phyloP scores from a whole-genome alignment of 306 rosid species.

The Cicer chorassanicum region DNA sequence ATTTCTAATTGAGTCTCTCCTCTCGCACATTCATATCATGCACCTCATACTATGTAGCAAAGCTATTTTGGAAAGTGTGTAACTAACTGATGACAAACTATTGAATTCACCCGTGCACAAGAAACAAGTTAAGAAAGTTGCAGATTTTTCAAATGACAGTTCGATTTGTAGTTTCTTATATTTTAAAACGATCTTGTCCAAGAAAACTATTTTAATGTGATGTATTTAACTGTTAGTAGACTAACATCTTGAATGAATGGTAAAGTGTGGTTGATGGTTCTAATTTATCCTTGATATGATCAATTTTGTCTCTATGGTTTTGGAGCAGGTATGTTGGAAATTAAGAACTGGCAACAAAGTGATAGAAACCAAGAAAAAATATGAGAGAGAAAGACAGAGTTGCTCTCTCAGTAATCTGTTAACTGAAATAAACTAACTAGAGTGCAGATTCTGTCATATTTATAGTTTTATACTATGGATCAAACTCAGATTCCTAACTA shows the following conservation, averaged over 20 bases:
- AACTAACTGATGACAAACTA: conserved; percentile 1
- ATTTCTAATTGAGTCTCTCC: conserved; percentile 4
- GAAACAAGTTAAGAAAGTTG: conserved; percentile 30
- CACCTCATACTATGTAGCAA: background rate
- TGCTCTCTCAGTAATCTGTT: conserved; percentile 1
- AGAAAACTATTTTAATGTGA: conserved; percentile 12
- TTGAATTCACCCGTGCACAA: conserved; percentile 5
- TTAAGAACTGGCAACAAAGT: background rate
- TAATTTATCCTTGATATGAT: conserved; percentile 30
- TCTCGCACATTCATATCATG: conserved; percentile 1
- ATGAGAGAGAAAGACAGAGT: background rate
- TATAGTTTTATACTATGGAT: background rate
- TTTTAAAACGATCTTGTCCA: conserved; percentile 9
- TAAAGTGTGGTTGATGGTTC: conserved; percentile 25
- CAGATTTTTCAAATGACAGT: conserved; percentile 1
- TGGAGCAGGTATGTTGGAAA: conserved; percentile 16
- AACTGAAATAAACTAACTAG: background rate
- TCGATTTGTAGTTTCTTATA: conserved; percentile 21
- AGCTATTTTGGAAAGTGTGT: background rate
- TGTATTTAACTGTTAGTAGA: conserved; percentile 24
- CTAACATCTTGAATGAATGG: conserved; percentile 40
- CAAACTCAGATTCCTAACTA: conserved; percentile 19
- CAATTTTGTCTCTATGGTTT: conserved; percentile 31
- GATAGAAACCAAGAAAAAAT: conserved; percentile 5
- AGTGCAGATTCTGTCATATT: conserved; percentile 2